Conservation (phyloP, 2,329 filamentous ascomycete genomes). For the Aspergillus chevalieri region DNA sequence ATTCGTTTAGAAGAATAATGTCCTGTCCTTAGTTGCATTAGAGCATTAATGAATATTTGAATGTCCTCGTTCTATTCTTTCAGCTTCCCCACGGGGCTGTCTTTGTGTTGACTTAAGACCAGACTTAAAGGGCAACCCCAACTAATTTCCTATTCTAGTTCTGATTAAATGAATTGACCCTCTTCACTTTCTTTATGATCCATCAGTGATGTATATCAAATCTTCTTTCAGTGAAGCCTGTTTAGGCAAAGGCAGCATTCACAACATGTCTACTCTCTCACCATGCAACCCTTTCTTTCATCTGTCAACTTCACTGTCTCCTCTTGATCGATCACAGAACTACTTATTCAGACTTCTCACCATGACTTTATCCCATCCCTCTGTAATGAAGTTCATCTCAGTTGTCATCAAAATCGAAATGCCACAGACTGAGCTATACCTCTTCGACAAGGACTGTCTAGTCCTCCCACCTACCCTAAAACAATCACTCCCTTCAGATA, state of each 20-base stretch:
- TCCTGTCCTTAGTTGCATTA: neutral
- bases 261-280: neutral
- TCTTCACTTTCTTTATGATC: no score
- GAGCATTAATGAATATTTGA: neutral
- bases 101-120: neutral
- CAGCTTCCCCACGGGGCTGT: neutral
- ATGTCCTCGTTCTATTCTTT: neutral
- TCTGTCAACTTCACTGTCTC: neutral
- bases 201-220: no score
- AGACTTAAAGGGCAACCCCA: no score
- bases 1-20: neutral
- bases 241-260: neutral
- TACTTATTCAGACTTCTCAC: no score
- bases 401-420: neutral
- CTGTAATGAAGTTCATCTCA: neutral
- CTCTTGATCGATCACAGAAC: neutral
- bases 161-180: no score
- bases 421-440: conserved; percentile 6
- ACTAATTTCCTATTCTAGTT: no score
- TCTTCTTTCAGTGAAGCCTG: neutral
- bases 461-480: conserved; percentile 11
- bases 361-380: no score
- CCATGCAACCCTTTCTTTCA: neutral
- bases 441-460: conserved; percentile 10
- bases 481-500: conserved; percentile 1